Evolutionary conservation across 768 basidiomycete genomes (phyloP), one percentile per base, ranked within the genome.

Genomic region (Lactifluus subvellereus): DNA sequence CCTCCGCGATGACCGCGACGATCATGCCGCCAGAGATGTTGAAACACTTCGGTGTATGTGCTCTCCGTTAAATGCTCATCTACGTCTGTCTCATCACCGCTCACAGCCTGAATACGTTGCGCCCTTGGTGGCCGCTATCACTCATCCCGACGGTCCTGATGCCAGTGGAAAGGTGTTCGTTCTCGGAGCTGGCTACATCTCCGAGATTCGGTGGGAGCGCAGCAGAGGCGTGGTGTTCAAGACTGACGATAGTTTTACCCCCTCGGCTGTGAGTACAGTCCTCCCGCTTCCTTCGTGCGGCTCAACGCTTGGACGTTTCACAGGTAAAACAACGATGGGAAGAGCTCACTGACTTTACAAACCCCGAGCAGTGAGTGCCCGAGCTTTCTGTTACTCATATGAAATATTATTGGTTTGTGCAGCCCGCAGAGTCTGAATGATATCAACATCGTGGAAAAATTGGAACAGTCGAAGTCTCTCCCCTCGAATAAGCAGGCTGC

Each of bases 21-120:
- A 79, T 95, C 68, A 91, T 98, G 89, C 91, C 96, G 9, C 88
- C 89, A 20, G 96, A 98, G 60, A 86, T 97, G 83, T 83, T 98
- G 59, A 87, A 82, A n/a, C 89, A 91, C 69, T 76, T 97, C 45
- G 87, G 87, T 73, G 89, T 88, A 72, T 11, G 68, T 54, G 33
- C 27, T 50, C 9, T 54, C 50, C 22, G 10, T 7, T 57, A 11
- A 14, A 20, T 7, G 0, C 20, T 13, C 27, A 30, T 38, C 20
- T 33, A 37, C 32, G 18, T 32, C 37, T 47, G n/a, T 42, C 57
- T 54, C 20, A 61, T 30, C 20, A 35, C n/a, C 2, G 1, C 14
- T 30, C 18, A 6, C 52, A 92, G 86, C 97, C 97, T 14, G 89
- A 91, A 71, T 92, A 87, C 64, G 88, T 99, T 54, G 94, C 93